A percentile compares a stretch with the other conserved stretches of the same genome.
Evolutionary conservation across 768 basidiomycete genomes (phyloP).

Genomic region (Piloderma croceum): DNA sequence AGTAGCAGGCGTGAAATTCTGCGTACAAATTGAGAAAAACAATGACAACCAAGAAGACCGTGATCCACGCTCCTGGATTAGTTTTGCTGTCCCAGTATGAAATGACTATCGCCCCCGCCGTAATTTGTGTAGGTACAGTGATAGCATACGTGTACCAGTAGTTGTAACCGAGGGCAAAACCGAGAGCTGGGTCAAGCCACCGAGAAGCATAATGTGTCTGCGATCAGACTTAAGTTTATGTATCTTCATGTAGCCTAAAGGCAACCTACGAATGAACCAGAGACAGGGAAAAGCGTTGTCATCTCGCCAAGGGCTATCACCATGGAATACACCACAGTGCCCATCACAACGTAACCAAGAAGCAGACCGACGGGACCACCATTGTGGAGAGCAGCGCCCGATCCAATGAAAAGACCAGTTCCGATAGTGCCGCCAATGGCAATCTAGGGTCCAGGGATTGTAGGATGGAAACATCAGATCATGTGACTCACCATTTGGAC

Average conservation of each 20-base stretch:
- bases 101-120: constrained; percentile 35
- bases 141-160: constrained; percentile 26
- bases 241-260: constrained; percentile 24
- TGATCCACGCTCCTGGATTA: constrained; percentile 27
- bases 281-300: constrained; percentile 22
- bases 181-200: constrained; percentile 31
- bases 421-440: constrained; percentile 26
- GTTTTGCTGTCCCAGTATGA: constrained; percentile 31
- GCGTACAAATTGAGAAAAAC: constrained; percentile 33
- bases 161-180: constrained; percentile 33
- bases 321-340: constrained; percentile 30
- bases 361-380: constrained; percentile 52
- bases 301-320: constrained; percentile 36
- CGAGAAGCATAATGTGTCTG: constrained; percentile 14
- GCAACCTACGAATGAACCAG: constrained; percentile 21
- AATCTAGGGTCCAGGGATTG: too few relatives aligned
- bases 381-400: constrained; percentile 41
- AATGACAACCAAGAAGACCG: constrained; percentile 23
- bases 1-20: constrained; percentile 17
- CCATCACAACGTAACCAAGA: constrained; percentile 42
- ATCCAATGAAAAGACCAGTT: constrained; percentile 50
- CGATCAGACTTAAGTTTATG: constrained; percentile 30
- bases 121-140: constrained; percentile 32
- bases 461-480: too few relatives aligned
- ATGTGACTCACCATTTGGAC: too few relatives aligned